These are phyloP conservation scores for Hanseniaspora valbyensis DNA, from an alignment of 805 yeast species.

Conservation along the genomic window DNA sequence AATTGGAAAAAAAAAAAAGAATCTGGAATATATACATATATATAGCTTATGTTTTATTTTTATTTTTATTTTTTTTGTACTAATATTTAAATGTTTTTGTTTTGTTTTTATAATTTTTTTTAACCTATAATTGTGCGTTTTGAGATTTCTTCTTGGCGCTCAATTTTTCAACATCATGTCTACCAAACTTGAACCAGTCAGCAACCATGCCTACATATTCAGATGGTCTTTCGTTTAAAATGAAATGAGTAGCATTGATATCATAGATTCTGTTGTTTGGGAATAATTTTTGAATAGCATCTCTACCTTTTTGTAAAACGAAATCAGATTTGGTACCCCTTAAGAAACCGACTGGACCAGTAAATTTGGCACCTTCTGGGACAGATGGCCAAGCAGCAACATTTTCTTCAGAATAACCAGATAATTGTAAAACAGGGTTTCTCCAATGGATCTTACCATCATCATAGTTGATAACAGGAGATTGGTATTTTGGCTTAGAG, in stretches of 20 bases:
- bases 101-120: neutral
- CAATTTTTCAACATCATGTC: slow-evolving; percentile 18
- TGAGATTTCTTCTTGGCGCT: slow-evolving; percentile 5
- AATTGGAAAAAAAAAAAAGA: neutral
- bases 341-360: slow-evolving; percentile 33
- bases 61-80: neutral
- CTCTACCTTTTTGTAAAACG: slow-evolving; percentile 26
- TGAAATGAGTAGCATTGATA: slow-evolving; percentile 29
- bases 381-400: slow-evolving; percentile 30
- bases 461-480: slow-evolving; percentile 24
- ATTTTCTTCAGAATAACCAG: slow-evolving; percentile 23
- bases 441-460: slow-evolving; percentile 28
- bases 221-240: slow-evolving; percentile 33
- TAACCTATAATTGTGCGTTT: slow-evolving; percentile 6
- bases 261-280: slow-evolving; percentile 23
- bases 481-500: slow-evolving; percentile 22
- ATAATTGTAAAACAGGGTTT: slow-evolving; percentile 29
- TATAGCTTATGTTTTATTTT: neutral
- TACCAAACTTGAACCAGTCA: slow-evolving; percentile 24
- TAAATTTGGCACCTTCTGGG: slow-evolving; percentile 21
- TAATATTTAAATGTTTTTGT: no score
- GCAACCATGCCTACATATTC: slow-evolving; percentile 21
- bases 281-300: slow-evolving; percentile 23
- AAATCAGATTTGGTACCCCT: slow-evolving; percentile 34
- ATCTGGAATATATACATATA: slow-evolving; percentile 7